Evolutionary conservation across 805 yeast genomes (phyloP).

Genomic region (Pichia occidentalis): DNA sequence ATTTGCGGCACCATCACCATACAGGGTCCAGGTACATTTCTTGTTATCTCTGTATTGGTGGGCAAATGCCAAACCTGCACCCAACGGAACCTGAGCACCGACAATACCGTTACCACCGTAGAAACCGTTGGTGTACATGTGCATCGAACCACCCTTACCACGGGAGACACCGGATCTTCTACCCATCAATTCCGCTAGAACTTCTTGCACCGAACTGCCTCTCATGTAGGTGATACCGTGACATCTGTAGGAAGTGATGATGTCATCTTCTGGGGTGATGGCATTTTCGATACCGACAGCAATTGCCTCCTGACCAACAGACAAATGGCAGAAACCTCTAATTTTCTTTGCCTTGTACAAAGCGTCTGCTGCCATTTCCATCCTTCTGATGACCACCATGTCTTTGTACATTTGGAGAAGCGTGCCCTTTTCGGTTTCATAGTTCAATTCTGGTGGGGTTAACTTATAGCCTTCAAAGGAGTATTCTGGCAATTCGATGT

Average conservation of each 20-base stretch:
- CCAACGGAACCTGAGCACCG: slow-evolving; percentile 98
- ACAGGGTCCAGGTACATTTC: slow-evolving; percentile 78
- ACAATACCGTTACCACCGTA: slow-evolving; percentile 99
- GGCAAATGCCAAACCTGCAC: slow-evolving; percentile 97
- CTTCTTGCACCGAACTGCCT: slow-evolving; percentile 86
- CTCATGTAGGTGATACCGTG: slow-evolving; percentile 98
- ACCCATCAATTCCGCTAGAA: slow-evolving; percentile 95
- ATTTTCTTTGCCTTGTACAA: slow-evolving; percentile 97
- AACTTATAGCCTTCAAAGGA: slow-evolving; percentile 84
- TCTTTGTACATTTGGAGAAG: slow-evolving; percentile 92
- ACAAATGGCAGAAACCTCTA: slow-evolving; percentile 97
- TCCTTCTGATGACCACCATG: slow-evolving; percentile 88
- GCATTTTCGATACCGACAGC: slow-evolving; percentile 98
- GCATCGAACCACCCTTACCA: slow-evolving; percentile 99
- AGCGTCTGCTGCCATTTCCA: slow-evolving; percentile 99
- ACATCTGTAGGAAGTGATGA: slow-evolving; percentile 97
- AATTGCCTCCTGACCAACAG: slow-evolving; percentile 98
- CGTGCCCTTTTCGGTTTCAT: slow-evolving; percentile 73
- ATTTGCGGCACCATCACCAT: slow-evolving; percentile 99
- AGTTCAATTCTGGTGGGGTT: slow-evolving; percentile 61
- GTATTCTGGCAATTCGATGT: slow-evolving; percentile 63
- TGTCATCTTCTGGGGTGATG: slow-evolving; percentile 73
- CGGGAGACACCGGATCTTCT: slow-evolving; percentile 88
- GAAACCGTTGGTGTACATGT: slow-evolving; percentile 91
- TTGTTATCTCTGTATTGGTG: slow-evolving; percentile 83